Percentiles rank a stretch among this genome's conserved stretches.
Conservation (phyloP, 805 yeast genomes). For the Pichia scutulata region DNA sequence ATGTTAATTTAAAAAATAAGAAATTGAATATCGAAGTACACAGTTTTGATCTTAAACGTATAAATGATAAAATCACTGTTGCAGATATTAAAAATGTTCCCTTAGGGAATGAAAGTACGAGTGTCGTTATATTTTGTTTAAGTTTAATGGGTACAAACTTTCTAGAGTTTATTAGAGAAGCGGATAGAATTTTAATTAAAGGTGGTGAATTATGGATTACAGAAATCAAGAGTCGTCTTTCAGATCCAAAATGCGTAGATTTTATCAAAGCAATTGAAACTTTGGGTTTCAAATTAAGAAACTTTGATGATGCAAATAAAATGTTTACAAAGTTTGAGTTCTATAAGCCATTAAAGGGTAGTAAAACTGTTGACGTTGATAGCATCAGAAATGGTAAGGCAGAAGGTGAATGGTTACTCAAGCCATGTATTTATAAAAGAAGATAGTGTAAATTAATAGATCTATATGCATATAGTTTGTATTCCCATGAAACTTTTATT, state of each 20-base stretch:
- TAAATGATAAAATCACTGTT: conserved; percentile 88
- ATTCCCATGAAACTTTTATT: no score
- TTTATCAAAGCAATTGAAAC: conserved; percentile 72
- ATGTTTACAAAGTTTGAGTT: conserved; percentile 96
- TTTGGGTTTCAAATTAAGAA: conserved; percentile 79
- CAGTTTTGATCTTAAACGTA: conserved; percentile 85
- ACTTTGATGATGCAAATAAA: conserved; percentile 78
- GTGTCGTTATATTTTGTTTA: conserved; percentile 86
- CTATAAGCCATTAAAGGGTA: conserved; percentile 72
- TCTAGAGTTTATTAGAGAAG: conserved; percentile 85
- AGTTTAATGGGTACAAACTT: conserved; percentile 98
- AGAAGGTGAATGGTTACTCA: conserved; percentile 84
- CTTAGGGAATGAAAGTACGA: conserved; percentile 65
- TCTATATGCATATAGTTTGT: not conserved
- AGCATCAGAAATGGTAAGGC: conserved; percentile 52
- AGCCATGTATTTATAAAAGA: conserved; percentile 94
- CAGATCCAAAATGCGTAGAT: conserved; percentile 68
- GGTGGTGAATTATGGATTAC: conserved; percentile 96
- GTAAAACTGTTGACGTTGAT: conserved; percentile 50
- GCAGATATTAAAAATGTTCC: conserved; percentile 94
- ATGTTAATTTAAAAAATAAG: conserved; percentile 11
- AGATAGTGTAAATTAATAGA: conserved; percentile 34
- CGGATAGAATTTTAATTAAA: conserved; percentile 77
- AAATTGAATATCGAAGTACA: conserved; percentile 54
- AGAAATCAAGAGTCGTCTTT: conserved; percentile 88